Percentiles rank a stretch among this genome's conserved stretches.
phyloP scores from a whole-genome alignment of 495 filamentous ascomycete species.

The Daldinia caldariorum region DNA sequence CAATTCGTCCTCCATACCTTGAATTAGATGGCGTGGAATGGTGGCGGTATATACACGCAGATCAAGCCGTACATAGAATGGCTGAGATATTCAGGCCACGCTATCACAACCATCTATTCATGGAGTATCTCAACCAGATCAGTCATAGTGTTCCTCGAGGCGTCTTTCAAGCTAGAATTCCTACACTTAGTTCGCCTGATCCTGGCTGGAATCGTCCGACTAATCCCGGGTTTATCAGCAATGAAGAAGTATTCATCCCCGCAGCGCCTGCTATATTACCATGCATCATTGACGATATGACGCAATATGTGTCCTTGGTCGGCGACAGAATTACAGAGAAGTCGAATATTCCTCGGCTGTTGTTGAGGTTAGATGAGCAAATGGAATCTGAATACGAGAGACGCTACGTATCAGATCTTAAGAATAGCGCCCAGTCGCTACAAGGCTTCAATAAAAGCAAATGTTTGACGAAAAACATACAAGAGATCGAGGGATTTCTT shows the following conservation, averaged over 20 bases:
- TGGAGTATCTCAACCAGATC: constrained; percentile 23
- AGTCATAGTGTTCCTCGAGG: not conserved
- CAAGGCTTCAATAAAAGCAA: constrained; percentile 19
- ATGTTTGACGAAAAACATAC: not conserved
- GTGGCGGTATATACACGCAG: constrained; percentile 22
- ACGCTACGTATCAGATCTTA: constrained; percentile 42
- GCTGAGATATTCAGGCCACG: constrained; percentile 47
- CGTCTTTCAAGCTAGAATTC: not conserved
- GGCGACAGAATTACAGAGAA: not conserved
- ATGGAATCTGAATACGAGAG: constrained; percentile 38
- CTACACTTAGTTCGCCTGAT: not conserved
- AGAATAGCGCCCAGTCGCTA: constrained; percentile 27
- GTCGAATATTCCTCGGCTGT: constrained; percentile 5
- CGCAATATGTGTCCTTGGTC: constrained; percentile 1
- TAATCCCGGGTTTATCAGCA: constrained; percentile 5
- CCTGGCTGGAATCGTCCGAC: not conserved
- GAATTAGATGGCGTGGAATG: not conserved
- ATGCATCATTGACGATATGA: not conserved
- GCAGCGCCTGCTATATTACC: constrained; percentile 7
- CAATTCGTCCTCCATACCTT: not conserved
- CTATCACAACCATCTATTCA: constrained; percentile 47
- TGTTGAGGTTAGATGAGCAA: constrained; percentile 8
- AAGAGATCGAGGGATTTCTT: constrained; percentile 3
- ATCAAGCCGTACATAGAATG: constrained; percentile 36
- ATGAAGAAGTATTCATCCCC: constrained; percentile 22